Base-by-base conservation (phyloP, 163 green algal genomes). In the Chloromonas sp. region DNA sequence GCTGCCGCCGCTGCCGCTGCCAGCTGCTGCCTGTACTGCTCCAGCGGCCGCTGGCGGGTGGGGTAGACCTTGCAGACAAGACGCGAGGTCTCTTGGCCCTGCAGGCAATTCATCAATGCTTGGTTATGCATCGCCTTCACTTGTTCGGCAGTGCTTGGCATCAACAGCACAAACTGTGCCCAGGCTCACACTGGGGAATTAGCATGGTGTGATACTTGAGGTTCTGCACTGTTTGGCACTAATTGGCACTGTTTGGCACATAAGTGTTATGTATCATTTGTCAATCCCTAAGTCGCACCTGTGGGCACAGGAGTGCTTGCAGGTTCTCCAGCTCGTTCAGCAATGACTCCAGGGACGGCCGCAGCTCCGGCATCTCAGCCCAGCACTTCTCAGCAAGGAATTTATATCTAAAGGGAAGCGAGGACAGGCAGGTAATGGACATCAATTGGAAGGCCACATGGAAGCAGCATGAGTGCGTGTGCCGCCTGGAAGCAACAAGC, bases 331-430 rank as follows among this genome's bases (percentile, higher is more conserved):
- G 82, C 82, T 91, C 86, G 76, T 82, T 87, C 60, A 85, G 71
- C n/a, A 91, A 60, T 59, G 84, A 77, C 84, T 84, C 76, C 79
- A 89, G 62, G 0, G 88, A 88, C 66, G 88, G 88, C 13, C 88
- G 85, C 71, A 88, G 81, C 88, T 91, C 86, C 0, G 84, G 59
- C 79, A 89, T 86, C 82, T 91, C 88, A 1, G 84, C 86, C 88
- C 88, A 91, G 82, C 88, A 91, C 2, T 87, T 83, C 84, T 91
- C 88, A 61, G 88, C 86, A n/a, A 91, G 82, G 86, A 87, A 91
- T 71, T 87, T 88, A 80, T 86, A 89, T 71, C 87, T 91, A 77
- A 1, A 57, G 71, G 61, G 58, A 8, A 58, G 8, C 2, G n/a
- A 70, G 3, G 59, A 62, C 2, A 66, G 78, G 14, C 3, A 81